A percentile compares a stretch with the other conserved stretches of the same genome.
Conservation (phyloP, 768 basidiomycete species). For the Leccinum uliginosum region DNA sequence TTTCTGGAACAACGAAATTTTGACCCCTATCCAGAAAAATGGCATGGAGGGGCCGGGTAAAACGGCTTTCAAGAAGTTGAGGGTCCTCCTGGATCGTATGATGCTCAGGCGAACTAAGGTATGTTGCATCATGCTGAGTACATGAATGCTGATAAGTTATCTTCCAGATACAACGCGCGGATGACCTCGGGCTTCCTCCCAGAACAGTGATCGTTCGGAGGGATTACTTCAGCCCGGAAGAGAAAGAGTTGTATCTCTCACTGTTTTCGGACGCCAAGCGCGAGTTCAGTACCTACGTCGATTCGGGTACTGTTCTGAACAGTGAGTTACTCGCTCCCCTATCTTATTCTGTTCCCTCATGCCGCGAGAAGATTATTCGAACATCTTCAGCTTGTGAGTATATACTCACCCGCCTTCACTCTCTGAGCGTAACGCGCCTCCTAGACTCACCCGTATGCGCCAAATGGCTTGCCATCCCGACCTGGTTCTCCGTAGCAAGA, state of each 20-base stretch:
- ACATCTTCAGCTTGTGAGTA: slow-evolving; percentile 76
- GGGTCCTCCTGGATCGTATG: slow-evolving; percentile 85
- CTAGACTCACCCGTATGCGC: slow-evolving; percentile 88
- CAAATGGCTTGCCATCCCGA: slow-evolving; percentile 97
- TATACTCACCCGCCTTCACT: background rate
- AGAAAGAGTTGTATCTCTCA: slow-evolving; percentile 91
- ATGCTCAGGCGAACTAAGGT: slow-evolving; percentile 93
- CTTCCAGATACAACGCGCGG: slow-evolving; percentile 81
- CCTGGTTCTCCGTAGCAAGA: slow-evolving; percentile 85
- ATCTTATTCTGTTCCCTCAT: slow-evolving; percentile 5
- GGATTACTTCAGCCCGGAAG: slow-evolving; percentile 94
- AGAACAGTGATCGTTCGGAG: slow-evolving; percentile 82
- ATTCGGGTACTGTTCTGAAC: slow-evolving; percentile 86
- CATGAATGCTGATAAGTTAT: background rate
- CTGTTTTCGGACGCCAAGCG: slow-evolving; percentile 92
- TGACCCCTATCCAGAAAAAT: slow-evolving; percentile 92
- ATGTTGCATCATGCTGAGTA: background rate
- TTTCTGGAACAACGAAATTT: slow-evolving; percentile 95
- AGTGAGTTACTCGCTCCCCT: slow-evolving; percentile 49
- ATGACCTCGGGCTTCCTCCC: slow-evolving; percentile 94
- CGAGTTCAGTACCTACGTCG: slow-evolving; percentile 86
- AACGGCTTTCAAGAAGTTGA: slow-evolving; percentile 87
- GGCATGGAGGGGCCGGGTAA: slow-evolving; percentile 80
- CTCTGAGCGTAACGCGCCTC: slow-evolving; percentile 11
- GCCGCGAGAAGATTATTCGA: slow-evolving; percentile 66